Conservation (phyloP, 352 stramenopile genomes). For the Aphanomyces cochlioides region DNA sequence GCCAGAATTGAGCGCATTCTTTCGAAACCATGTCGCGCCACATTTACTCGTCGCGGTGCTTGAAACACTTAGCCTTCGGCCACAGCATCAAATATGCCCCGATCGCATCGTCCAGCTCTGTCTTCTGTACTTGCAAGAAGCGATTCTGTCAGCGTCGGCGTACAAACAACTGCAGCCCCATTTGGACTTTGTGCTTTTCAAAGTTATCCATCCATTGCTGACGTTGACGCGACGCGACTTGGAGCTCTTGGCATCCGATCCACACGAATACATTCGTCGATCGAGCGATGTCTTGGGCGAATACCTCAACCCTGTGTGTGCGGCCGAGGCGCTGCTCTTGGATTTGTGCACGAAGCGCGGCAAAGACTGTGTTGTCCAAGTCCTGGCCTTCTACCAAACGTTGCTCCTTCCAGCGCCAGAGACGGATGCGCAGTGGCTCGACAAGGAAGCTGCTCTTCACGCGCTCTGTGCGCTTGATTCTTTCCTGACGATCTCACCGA, state of each 20-base stretch:
- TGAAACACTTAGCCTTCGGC: slow-evolving; percentile 69
- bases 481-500: slow-evolving; percentile 63
- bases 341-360: slow-evolving; percentile 29
- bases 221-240: slow-evolving; percentile 13
- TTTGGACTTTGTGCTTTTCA: slow-evolving; percentile 87
- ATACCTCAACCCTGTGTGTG: slow-evolving; percentile 27
- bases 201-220: slow-evolving; percentile 67
- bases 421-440: slow-evolving; percentile 57
- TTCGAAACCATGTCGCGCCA: slow-evolving; percentile 18
- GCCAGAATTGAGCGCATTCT: slow-evolving; percentile 21
- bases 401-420: slow-evolving; percentile 25
- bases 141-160: slow-evolving; percentile 68
- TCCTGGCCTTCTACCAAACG: slow-evolving; percentile 22
- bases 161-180: slow-evolving; percentile 90
- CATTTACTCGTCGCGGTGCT: slow-evolving; percentile 34
- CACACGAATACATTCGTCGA: slow-evolving; percentile 26
- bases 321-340: slow-evolving; percentile 23
- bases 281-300: slow-evolving; percentile 27
- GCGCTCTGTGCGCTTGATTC: slow-evolving; percentile 71
- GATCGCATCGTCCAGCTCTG: slow-evolving; percentile 84
- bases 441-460: slow-evolving; percentile 81
- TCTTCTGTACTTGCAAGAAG: slow-evolving; percentile 64
- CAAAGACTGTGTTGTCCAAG: slow-evolving; percentile 26
- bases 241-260: slow-evolving; percentile 16
- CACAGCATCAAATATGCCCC: slow-evolving; percentile 73